phyloP scores from a whole-genome alignment of 106 monocot species.

The Dendrobium catenatum region DNA sequence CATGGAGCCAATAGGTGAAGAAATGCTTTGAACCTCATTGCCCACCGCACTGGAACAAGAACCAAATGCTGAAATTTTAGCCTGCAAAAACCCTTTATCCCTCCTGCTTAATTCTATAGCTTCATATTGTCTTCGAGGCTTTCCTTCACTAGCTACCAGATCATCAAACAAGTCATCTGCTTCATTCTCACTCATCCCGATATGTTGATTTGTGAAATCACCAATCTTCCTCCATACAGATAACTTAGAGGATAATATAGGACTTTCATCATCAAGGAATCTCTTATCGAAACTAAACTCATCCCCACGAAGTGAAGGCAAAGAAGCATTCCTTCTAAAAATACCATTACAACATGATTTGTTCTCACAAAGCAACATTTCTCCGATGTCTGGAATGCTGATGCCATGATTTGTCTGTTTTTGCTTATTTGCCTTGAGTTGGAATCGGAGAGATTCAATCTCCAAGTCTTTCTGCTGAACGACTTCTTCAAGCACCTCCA shows the following conservation, averaged over 20 bases:
- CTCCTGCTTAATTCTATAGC: constrained; percentile 7
- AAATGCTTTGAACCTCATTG: neutral
- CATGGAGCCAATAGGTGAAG: neutral
- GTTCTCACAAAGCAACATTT: constrained; percentile 1
- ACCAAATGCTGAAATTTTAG: neutral
- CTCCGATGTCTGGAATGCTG: constrained; percentile 11
- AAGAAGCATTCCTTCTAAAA: constrained; percentile 41
- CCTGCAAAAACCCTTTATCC: constrained; percentile 9
- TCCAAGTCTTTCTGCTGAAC: constrained; percentile 77
- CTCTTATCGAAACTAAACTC: constrained; percentile 32
- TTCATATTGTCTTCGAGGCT: neutral
- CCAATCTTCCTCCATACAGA: constrained; percentile 6
- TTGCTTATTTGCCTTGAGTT: constrained; percentile 34
- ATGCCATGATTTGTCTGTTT: constrained; percentile 18
- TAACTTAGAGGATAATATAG: neutral
- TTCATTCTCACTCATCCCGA: neutral
- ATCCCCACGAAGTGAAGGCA: constrained; percentile 25
- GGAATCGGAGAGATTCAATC: constrained; percentile 37
- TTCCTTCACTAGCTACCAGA: neutral
- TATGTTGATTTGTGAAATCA: neutral
- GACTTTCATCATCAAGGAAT: constrained; percentile 7
- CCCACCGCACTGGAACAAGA: neutral
- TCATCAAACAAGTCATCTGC: neutral
- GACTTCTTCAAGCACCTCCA: constrained; percentile 49
- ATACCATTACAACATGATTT: constrained; percentile 6